Percentiles rank a stretch among this genome's conserved stretches.
Conservation (phyloP, 2,329 filamentous ascomycete species). For the Cordyceps militaris region DNA sequence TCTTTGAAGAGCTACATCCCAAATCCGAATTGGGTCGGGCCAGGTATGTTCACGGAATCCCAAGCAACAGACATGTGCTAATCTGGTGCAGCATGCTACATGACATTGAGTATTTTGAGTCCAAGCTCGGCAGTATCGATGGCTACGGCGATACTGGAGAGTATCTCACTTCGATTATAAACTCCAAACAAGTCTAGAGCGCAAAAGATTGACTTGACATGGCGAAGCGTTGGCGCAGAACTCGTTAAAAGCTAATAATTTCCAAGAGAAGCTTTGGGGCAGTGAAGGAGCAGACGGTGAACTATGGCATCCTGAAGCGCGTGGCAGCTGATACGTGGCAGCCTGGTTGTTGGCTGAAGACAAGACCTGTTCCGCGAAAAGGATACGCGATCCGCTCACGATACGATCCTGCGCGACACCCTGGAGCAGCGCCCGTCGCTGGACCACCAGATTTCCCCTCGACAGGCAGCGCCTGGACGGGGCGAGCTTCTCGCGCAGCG, state of each 20-base stretch:
- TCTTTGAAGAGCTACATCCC: background rate
- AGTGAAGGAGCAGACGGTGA: no score
- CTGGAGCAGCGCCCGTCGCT: background rate
- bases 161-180: background rate
- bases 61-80: background rate
- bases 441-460: background rate
- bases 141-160: background rate
- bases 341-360: background rate
- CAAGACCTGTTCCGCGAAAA: background rate
- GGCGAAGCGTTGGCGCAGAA: no score
- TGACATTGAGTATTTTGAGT: background rate
- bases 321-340: no score
- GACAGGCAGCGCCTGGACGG: background rate
- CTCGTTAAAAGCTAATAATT: no score
- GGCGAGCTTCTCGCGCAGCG: background rate
- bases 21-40: background rate
- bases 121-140: background rate
- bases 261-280: no score
- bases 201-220: no score
- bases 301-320: no score
- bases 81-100: background rate
- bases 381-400: background rate
- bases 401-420: background rate
- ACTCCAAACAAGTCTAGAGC: background rate
- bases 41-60: background rate